Conservation (phyloP, 306 rosid species). For the Hippophae gyantsensis region DNA sequence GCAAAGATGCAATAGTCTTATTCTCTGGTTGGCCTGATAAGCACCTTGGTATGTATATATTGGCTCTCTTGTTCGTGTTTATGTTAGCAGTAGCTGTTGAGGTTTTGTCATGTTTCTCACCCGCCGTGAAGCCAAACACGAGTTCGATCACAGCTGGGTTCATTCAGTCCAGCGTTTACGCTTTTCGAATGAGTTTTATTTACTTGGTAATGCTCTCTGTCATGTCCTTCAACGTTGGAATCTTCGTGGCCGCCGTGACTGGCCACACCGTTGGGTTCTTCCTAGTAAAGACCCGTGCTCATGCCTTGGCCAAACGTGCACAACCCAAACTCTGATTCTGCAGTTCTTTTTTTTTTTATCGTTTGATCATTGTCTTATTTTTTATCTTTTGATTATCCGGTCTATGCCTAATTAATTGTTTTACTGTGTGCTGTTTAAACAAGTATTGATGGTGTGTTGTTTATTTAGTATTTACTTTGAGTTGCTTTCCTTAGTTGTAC, state of each 20-base stretch:
- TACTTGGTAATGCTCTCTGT: slow-evolving; percentile 62
- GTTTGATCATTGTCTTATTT: neutral
- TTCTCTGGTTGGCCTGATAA: slow-evolving; percentile 61
- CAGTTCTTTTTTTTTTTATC: neutral
- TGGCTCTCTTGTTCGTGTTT: slow-evolving; percentile 54
- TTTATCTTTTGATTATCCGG: neutral
- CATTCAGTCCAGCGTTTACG: slow-evolving; percentile 35
- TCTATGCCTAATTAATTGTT: too few species aligned
- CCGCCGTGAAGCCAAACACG: slow-evolving; percentile 23
- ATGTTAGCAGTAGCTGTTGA: slow-evolving; percentile 45
- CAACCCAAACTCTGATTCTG: slow-evolving; percentile 4
- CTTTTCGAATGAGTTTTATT: slow-evolving; percentile 33
- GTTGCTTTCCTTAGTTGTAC: too few species aligned
- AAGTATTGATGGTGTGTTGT: too few species aligned
- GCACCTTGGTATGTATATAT: slow-evolving; percentile 44
- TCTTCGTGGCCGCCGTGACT: slow-evolving; percentile 48
- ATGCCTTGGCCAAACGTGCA: slow-evolving; percentile 6
- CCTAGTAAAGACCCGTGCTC: slow-evolving; percentile 19
- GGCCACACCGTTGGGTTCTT: slow-evolving; percentile 40
- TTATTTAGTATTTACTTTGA: too few species aligned
- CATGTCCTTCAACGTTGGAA: slow-evolving; percentile 66
- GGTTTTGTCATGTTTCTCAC: slow-evolving; percentile 31
- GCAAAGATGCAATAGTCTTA: slow-evolving; percentile 37
- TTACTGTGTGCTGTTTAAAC: too few species aligned
- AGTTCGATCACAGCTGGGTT: slow-evolving; percentile 18